Evolutionary conservation across 371 early-diverging fungal species (phyloP).

Genomic region (Mortierella sp.): DNA sequence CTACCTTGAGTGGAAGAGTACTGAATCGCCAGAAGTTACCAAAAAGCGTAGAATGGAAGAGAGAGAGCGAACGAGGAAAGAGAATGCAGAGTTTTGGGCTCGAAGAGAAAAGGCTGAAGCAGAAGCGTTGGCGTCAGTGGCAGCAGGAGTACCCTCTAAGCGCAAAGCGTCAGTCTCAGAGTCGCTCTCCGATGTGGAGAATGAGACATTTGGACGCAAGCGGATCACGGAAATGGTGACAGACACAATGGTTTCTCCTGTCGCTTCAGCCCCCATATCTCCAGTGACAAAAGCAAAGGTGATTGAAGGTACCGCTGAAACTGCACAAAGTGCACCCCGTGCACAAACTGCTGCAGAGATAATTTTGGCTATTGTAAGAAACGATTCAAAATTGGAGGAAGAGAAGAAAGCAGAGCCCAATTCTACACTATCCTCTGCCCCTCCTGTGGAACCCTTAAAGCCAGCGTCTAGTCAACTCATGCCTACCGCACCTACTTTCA

Average conservation of each 20-base stretch:
- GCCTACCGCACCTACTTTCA: background rate
- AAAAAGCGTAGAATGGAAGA: constrained; percentile 37
- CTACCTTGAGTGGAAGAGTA: constrained; percentile 39
- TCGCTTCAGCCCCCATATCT: background rate
- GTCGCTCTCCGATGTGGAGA: background rate
- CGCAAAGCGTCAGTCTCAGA: constrained; percentile 8
- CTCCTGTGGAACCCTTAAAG: background rate
- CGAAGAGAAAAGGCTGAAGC: constrained; percentile 8
- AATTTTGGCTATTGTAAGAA: constrained; percentile 26
- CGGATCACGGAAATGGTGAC: background rate
- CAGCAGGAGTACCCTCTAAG: background rate
- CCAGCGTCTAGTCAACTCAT: background rate
- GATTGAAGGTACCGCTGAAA: background rate
- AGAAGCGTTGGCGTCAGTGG: background rate
- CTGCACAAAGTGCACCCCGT: constrained; percentile 2
- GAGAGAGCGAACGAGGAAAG: constrained; percentile 7
- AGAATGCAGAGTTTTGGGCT: constrained; percentile 16
- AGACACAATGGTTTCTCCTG: background rate
- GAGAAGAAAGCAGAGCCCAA: constrained; percentile 1
- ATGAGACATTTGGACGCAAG: background rate
- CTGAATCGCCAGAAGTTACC: constrained; percentile 37
- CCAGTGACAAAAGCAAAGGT: background rate
- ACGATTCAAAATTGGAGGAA: constrained; percentile 3
- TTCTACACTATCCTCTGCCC: background rate
- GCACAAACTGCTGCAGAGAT: constrained; percentile 21